These are phyloP conservation scores for Pythium utonaiense DNA, from an alignment of 352 stramenopile genomes.

Conservation along the genomic window DNA sequence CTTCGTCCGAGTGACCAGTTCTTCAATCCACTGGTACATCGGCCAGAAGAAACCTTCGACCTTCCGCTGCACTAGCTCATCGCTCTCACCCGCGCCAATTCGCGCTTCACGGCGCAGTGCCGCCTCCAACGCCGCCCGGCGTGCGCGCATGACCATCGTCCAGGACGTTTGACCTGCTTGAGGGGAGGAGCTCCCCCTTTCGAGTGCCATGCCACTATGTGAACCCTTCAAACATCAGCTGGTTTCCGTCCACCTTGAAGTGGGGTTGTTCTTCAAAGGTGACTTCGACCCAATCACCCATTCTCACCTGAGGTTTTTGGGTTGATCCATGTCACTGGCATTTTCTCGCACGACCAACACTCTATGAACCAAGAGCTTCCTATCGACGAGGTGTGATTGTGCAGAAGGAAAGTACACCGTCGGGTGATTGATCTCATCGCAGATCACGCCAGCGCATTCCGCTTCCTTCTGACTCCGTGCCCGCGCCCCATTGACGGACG, in stretches of 20 bases:
- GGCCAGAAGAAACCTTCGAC: constrained; percentile 78
- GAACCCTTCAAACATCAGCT: neutral
- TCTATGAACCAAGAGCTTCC: neutral
- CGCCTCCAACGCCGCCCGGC: constrained; percentile 51
- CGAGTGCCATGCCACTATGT: constrained; percentile 12
- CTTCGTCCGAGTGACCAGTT: constrained; percentile 35
- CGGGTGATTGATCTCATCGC: constrained; percentile 6
- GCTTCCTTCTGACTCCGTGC: constrained; percentile 10
- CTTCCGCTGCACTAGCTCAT: constrained; percentile 38
- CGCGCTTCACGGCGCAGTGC: constrained; percentile 46
- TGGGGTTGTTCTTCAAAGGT: constrained; percentile 8
- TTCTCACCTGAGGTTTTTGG: constrained; percentile 7
- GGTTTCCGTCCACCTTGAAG: constrained; percentile 14
- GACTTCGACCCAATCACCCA: neutral
- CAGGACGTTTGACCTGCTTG: too few relatives aligned
- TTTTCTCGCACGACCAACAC: constrained; percentile 24
- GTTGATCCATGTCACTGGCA: neutral
- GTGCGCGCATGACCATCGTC: constrained; percentile 9
- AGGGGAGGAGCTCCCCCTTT: too few relatives aligned
- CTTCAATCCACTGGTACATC: constrained; percentile 69
- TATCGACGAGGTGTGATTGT: neutral
- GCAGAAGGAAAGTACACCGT: constrained; percentile 19
- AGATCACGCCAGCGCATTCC: constrained; percentile 22
- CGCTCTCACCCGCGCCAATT: constrained; percentile 15
- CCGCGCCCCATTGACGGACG: too few relatives aligned